phyloP scores from a whole-genome alignment of 495 filamentous ascomycete species.

The Gamarada debralockiae region DNA sequence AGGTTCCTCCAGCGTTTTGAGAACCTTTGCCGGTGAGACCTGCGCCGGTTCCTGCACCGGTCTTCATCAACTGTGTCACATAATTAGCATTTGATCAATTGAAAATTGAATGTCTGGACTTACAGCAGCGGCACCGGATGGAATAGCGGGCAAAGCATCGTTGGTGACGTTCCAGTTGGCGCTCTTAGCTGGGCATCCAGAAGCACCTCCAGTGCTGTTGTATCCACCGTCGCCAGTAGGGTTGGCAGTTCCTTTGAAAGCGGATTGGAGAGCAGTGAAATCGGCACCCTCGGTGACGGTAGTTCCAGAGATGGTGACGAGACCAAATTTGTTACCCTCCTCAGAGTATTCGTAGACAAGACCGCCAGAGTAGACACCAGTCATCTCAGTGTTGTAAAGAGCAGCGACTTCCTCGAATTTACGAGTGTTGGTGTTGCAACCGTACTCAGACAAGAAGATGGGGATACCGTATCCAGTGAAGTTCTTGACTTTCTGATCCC shows the following conservation, averaged over 20 bases:
- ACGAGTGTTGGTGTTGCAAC: conserved; percentile 76
- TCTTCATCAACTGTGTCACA: conserved; percentile 45
- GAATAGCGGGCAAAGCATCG: conserved; percentile 72
- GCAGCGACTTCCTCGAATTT: conserved; percentile 75
- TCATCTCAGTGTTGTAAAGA: conserved; percentile 84
- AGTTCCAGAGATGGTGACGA: conserved; percentile 53
- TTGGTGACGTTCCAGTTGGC: conserved; percentile 69
- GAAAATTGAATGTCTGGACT: not conserved
- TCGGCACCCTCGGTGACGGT: conserved; percentile 54
- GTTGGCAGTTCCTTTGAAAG: conserved; percentile 56
- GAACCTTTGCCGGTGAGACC: conserved; percentile 72
- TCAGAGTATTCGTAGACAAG: conserved; percentile 93
- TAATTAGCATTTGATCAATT: not conserved
- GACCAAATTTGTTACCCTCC: conserved; percentile 72
- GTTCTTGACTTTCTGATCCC: conserved; percentile 87
- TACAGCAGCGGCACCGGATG: conserved; percentile 56
- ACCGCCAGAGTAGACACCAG: conserved; percentile 87
- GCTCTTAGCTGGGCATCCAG: conserved; percentile 64
- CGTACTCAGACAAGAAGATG: conserved; percentile 94
- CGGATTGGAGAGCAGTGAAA: conserved; percentile 63
- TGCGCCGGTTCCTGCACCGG: conserved; percentile 67
- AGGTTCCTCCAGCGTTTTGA: conserved; percentile 61
- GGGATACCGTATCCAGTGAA: conserved; percentile 89
- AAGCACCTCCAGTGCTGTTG: conserved; percentile 60
- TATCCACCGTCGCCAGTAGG: conserved; percentile 76